phyloP scores from a whole-genome alignment of 2,329 filamentous ascomycete species.

The Epichloe bromicola region DNA sequence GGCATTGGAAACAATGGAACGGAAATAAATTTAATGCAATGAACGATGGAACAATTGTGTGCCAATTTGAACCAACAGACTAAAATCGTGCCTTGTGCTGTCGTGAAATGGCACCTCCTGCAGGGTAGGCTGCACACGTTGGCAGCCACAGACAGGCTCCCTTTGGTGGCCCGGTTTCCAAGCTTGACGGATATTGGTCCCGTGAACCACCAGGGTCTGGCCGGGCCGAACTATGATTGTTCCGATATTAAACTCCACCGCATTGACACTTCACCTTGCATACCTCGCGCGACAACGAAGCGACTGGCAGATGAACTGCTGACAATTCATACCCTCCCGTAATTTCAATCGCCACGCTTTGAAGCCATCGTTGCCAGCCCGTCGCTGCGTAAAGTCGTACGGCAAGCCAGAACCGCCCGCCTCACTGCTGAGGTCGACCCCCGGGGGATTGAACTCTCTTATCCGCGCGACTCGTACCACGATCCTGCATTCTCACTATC shows the following conservation, averaged over 20 bases:
- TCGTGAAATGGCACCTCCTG: too few species aligned
- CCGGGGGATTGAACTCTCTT: neutral
- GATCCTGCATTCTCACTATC: neutral
- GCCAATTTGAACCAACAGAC: too few species aligned
- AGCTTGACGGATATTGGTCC: too few species aligned
- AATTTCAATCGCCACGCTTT: neutral
- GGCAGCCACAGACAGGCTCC: too few species aligned
- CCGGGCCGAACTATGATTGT: neutral
- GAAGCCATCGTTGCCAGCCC: neutral
- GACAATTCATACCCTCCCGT: neutral
- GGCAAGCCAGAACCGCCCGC: neutral
- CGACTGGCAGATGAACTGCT: neutral
- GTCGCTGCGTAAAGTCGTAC: neutral
- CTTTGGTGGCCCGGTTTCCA: too few species aligned
- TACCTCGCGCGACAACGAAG: constrained; percentile 4
- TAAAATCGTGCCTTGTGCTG: too few species aligned
- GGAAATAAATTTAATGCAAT: too few species aligned
- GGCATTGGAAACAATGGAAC: too few species aligned
- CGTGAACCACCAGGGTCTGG: neutral
- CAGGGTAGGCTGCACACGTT: too few species aligned
- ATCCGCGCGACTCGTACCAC: neutral
- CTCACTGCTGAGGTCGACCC: neutral
- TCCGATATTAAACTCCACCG: constrained; percentile 4
- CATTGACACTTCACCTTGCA: constrained; percentile 14
- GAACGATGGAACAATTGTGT: too few species aligned